A percentile compares a stretch with the other conserved stretches of the same genome.
phyloP scores from a whole-genome alignment of 2,329 filamentous ascomycete genomes.

The Dichotomopilus funicola region DNA sequence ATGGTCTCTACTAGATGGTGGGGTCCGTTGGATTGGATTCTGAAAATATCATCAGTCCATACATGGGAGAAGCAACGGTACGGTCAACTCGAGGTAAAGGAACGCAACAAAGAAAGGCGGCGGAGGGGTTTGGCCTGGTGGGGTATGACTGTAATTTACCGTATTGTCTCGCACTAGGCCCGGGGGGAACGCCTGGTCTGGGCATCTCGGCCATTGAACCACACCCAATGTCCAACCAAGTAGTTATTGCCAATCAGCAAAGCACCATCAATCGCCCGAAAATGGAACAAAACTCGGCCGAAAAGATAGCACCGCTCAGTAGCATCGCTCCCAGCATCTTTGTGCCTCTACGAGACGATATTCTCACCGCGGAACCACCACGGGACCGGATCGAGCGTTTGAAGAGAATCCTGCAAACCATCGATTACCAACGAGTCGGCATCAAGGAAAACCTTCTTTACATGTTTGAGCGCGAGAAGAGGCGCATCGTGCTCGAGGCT shows the following conservation, averaged over 20 bases:
- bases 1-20: constrained; percentile 25
- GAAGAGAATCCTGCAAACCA: constrained; percentile 25
- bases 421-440: constrained; percentile 28
- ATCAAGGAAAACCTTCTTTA: constrained; percentile 29
- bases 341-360: constrained; percentile 29
- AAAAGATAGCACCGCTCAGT: constrained; percentile 25
- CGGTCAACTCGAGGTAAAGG: no score
- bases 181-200: no score
- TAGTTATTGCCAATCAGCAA: no score
- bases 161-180: no score
- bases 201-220: no score
- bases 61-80: no score
- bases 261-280: background rate
- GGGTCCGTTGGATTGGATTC: background rate
- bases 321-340: constrained; percentile 29
- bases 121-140: no score
- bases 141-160: no score
- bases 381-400: constrained; percentile 27
- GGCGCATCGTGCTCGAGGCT: constrained; percentile 25
- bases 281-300: constrained; percentile 4
- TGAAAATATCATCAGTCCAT: background rate
- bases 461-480: constrained; percentile 31
- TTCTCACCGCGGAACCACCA: constrained; percentile 25
- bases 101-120: no score
- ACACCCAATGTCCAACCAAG: no score